Evolutionary conservation across 139 green algal genomes (phyloP).

Genomic region (Volvox africanus): DNA sequence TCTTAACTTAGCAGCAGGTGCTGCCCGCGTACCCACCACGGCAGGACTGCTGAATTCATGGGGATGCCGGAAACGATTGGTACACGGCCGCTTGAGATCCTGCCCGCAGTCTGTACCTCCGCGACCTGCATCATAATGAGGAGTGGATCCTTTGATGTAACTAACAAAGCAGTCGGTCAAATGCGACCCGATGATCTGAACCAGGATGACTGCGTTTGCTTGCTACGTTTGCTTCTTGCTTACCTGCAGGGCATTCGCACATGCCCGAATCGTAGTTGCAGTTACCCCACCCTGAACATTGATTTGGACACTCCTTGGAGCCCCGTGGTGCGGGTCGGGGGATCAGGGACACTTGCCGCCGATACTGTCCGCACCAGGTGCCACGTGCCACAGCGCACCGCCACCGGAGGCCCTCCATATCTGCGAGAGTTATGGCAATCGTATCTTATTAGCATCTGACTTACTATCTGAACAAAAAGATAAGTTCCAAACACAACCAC

Average conservation of each 20-base stretch:
- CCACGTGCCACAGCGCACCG: constrained; percentile 2
- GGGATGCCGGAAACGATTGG: constrained; percentile 13
- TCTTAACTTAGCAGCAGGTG: no score
- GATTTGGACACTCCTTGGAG: constrained; percentile 42
- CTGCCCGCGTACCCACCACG: background rate
- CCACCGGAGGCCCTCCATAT: background rate
- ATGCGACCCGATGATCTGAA: no score
- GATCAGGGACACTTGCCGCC: background rate
- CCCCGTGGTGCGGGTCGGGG: constrained; percentile 2
- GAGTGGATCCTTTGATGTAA: background rate
- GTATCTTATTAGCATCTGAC: background rate
- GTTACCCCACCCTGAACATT: constrained; percentile 63
- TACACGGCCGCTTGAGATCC: constrained; percentile 33
- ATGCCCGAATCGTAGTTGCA: constrained; percentile 67
- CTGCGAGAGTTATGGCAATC: background rate
- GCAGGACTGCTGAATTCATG: background rate
- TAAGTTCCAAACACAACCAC: background rate
- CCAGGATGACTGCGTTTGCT: no score
- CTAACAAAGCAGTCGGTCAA: no score
- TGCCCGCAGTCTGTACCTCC: constrained; percentile 4
- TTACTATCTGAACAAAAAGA: background rate
- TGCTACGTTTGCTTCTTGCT: no score
- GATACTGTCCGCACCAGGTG: constrained; percentile 20
- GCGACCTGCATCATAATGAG: constrained; percentile 12
- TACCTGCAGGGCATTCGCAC: constrained; percentile 63